Evolutionary conservation across 179 eudicot genomes (phyloP), one percentile per base, ranked within the genome.

Genomic region (Silene coronaria): DNA sequence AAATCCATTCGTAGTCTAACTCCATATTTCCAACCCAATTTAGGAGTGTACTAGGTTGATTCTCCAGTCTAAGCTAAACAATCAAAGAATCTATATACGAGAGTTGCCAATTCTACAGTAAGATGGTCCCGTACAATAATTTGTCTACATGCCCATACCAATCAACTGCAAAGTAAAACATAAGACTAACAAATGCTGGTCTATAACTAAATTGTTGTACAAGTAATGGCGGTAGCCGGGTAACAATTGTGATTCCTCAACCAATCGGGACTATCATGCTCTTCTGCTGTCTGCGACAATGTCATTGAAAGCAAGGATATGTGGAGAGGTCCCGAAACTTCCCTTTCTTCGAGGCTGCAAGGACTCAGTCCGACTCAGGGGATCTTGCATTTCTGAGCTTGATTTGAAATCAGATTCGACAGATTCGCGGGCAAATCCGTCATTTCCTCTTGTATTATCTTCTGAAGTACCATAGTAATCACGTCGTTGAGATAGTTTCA

Each of bases 401-500:
- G 72, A 17, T 51, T 75, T 78, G 17, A 75, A 80, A 64, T 86
- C 86, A 8, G 79, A 77, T 51, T 83, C 84, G 12, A 78, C 72
- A 7, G 88, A 85, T 58, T 74, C 85, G 11, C 80, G 84, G 23
- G 84, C 34, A 1, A 82, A 74, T 24, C 80, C 82, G 17, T 87
- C 85, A 62, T 77, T 76, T 22, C 80, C 86, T 61, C 90, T 80
- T 67, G 80, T 82, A 16, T 82, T 51, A 72, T 87, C 90, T 19
- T 83, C 89, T n/a, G 58, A 53, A 53, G 76, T 46, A 32, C 82
- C 88, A 70, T 82, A 81, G 76, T 80, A 77, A 36, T 87, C 80
- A 71, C 73, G 87, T 27, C 87, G 84, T 70, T 84, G 91, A 71
- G 91, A 90, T 59, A 90, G 73, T 77, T 88, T 88, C 75, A 88